Evolutionary conservation across 2,329 filamentous ascomycete genomes (phyloP).

Genomic region (Colletotrichum tropicale): DNA sequence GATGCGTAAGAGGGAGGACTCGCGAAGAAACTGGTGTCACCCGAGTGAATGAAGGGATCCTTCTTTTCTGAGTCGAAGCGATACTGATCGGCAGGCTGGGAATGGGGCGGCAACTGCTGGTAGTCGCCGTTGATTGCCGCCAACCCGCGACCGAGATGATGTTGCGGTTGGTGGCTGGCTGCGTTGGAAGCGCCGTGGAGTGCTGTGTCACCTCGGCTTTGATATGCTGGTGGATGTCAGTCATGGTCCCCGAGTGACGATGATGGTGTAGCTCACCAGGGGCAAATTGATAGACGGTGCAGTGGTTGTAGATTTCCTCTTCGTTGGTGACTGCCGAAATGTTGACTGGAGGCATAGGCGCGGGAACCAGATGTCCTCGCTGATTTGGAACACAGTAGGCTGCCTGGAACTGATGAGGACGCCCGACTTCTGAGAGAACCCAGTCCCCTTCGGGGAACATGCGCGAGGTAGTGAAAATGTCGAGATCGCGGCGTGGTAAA

Average conservation of each 20-base stretch:
- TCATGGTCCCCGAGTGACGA: neutral
- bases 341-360: slow-evolving; percentile 10
- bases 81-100: neutral
- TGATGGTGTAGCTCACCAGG: neutral
- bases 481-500: slow-evolving; percentile 9
- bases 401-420: slow-evolving; percentile 10
- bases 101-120: neutral
- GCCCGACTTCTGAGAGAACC: slow-evolving; percentile 2
- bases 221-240: slow-evolving; percentile 1
- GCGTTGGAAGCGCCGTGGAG: neutral
- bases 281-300: slow-evolving; percentile 14
- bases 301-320: slow-evolving; percentile 14
- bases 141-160: neutral
- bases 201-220: slow-evolving; percentile 2
- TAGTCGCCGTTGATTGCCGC: neutral
- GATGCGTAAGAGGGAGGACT: slow-evolving; percentile 5
- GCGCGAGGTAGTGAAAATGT: neutral
- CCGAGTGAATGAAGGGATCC: neutral
- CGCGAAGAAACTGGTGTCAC: neutral
- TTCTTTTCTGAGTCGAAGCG: neutral
- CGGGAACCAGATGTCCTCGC: slow-evolving; percentile 6
- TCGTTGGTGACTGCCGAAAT: slow-evolving; percentile 10
- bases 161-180: neutral
- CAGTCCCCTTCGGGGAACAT: slow-evolving; percentile 3
- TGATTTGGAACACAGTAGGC: slow-evolving; percentile 7